phyloP scores from a whole-genome alignment of 2,329 filamentous ascomycete genomes.

The Diaporthe sp. region DNA sequence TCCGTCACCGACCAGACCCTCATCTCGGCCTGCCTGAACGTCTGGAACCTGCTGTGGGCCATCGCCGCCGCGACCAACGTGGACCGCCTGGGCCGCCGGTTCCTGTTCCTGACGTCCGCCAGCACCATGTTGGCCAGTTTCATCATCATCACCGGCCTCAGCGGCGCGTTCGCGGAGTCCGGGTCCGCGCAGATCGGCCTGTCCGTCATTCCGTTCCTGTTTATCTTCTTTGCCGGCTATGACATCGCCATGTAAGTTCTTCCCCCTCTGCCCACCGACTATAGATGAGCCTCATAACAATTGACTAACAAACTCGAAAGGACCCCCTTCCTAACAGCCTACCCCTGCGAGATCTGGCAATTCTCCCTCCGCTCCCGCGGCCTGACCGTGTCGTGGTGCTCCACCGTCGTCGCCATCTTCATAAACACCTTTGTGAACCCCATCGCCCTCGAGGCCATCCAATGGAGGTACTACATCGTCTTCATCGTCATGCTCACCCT shows the following conservation, averaged over 20 bases:
- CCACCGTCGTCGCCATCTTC: constrained; percentile 36
- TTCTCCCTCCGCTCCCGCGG: constrained; percentile 64
- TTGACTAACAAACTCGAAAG: background rate
- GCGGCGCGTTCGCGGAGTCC: constrained; percentile 52
- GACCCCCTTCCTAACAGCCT: constrained; percentile 50
- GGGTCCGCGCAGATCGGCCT: constrained; percentile 49
- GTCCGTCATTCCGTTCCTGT: constrained; percentile 57
- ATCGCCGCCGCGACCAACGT: constrained; percentile 31
- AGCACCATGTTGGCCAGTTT: constrained; percentile 59
- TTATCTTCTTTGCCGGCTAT: constrained; percentile 55
- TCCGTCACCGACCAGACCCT: constrained; percentile 39
- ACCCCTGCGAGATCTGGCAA: constrained; percentile 62
- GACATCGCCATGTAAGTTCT: constrained; percentile 49
- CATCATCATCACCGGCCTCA: constrained; percentile 57
- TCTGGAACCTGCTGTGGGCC: constrained; percentile 40
- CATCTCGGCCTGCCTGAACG: constrained; percentile 38
- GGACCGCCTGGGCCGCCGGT: constrained; percentile 51
- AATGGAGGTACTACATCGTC: constrained; percentile 46
- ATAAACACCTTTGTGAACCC: constrained; percentile 44
- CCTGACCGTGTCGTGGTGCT: constrained; percentile 48
- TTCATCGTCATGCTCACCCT: constrained; percentile 41
- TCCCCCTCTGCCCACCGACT: too few species aligned
- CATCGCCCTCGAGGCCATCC: constrained; percentile 42
- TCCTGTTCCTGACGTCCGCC: constrained; percentile 57
- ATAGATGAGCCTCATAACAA: background rate